These are phyloP conservation scores for Elongisporangium senticosum DNA, from an alignment of 352 stramenopile species.

Conservation along the genomic window DNA sequence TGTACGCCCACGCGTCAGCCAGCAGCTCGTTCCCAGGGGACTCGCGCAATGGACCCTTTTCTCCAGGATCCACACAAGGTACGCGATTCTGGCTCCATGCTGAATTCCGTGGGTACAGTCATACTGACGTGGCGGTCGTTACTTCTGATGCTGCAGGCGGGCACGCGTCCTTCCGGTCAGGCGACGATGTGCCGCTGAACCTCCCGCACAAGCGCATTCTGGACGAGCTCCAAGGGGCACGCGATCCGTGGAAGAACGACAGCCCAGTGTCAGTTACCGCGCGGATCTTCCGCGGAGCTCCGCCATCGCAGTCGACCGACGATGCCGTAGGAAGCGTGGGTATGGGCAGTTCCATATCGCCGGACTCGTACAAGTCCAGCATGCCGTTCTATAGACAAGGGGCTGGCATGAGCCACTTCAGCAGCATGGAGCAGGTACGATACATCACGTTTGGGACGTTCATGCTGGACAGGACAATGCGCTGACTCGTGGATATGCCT, in stretches of 20 bases:
- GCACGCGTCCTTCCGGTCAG: constrained; percentile 26
- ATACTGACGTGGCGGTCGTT: not conserved
- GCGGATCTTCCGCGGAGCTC: constrained; percentile 42
- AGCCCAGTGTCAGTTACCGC: constrained; percentile 57
- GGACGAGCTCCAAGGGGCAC: constrained; percentile 41
- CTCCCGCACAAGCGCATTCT: constrained; percentile 51
- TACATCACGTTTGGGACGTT: no score
- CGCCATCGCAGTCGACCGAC: constrained; percentile 4
- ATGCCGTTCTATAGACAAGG: constrained; percentile 45
- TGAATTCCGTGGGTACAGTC: not conserved
- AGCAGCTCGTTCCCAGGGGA: not conserved
- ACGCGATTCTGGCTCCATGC: not conserved
- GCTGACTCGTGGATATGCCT: constrained; percentile 9
- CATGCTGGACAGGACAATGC: constrained; percentile 1
- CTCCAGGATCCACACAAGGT: constrained; percentile 11
- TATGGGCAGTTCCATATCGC: constrained; percentile 5
- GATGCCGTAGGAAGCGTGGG: constrained; percentile 15
- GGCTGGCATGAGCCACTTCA: constrained; percentile 37
- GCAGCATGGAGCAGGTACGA: constrained; percentile 54
- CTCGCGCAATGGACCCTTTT: constrained; percentile 2
- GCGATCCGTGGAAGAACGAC: constrained; percentile 56
- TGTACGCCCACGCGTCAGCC: constrained; percentile 23
- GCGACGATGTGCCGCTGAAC: constrained; percentile 28
- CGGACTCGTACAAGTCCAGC: constrained; percentile 31
- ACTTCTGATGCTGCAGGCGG: constrained; percentile 4